Evolutionary conservation across 306 rosid species (phyloP).

Genomic region (Bauhinia variegata): DNA sequence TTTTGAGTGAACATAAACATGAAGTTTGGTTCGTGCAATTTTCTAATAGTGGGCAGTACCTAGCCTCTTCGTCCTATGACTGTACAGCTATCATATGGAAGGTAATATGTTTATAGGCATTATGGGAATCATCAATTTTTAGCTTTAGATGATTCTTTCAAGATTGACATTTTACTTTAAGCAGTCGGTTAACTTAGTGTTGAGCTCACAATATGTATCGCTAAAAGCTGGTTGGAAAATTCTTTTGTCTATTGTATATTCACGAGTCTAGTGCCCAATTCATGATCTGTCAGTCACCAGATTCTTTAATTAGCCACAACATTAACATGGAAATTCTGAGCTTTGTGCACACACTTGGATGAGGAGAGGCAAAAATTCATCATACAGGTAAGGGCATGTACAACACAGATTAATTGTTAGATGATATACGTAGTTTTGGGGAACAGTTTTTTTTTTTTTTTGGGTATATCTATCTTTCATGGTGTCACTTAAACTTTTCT

Average conservation of each 20-base stretch:
- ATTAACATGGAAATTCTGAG: background rate
- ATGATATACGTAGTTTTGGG: background rate
- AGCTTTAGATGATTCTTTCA: constrained; percentile 19
- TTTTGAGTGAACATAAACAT: constrained; percentile 80
- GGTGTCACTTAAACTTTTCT: too few relatives aligned
- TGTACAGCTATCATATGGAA: constrained; percentile 89
- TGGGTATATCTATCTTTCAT: too few relatives aligned
- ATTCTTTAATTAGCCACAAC: constrained; percentile 1
- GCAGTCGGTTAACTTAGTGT: constrained; percentile 12
- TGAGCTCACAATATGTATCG: constrained; percentile 16
- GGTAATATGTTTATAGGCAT: constrained; percentile 50
- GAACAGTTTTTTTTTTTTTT: too few relatives aligned
- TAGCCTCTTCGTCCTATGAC: constrained; percentile 90
- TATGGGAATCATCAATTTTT: constrained; percentile 13
- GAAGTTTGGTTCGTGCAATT: constrained; percentile 97
- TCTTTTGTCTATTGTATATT: background rate
- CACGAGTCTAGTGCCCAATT: constrained; percentile 8
- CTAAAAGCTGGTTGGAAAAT: constrained; percentile 1
- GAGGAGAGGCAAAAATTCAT: background rate
- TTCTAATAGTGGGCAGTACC: constrained; percentile 79
- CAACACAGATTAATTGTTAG: background rate
- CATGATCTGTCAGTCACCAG: constrained; percentile 25
- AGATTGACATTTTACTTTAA: constrained; percentile 1
- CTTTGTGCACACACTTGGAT: background rate
- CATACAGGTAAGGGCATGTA: background rate